Evolutionary conservation across 352 stramenopile species (phyloP).

Genomic region (Globisporangium emineosum): DNA sequence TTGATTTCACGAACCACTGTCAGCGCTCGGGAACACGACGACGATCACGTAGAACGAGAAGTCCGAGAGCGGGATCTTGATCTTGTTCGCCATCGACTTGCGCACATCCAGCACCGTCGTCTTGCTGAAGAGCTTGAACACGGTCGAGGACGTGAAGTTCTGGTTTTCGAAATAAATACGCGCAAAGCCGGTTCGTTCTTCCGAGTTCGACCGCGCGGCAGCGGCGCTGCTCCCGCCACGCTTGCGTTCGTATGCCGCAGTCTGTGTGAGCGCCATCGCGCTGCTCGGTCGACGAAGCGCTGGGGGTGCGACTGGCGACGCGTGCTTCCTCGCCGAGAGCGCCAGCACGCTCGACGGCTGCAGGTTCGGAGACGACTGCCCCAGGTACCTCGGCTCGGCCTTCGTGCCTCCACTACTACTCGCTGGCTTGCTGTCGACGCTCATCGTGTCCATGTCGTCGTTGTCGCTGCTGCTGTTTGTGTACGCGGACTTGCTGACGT

Average conservation of each 20-base stretch:
- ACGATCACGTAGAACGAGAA: constrained; percentile 80
- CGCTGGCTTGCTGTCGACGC: constrained; percentile 13
- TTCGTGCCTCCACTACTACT: constrained; percentile 1
- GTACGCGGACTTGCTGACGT: constrained; percentile 5
- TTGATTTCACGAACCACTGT: constrained; percentile 20
- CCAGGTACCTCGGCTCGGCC: constrained; percentile 5
- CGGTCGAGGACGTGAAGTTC: constrained; percentile 77
- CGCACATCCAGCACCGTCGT: constrained; percentile 77
- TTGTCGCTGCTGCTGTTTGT: constrained; percentile 16
- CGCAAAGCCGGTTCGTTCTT: constrained; percentile 68
- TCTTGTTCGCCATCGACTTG: constrained; percentile 79
- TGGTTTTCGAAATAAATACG: constrained; percentile 86
- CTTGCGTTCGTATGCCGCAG: constrained; percentile 18
- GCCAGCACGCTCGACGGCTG: constrained; percentile 20
- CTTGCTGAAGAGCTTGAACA: constrained; percentile 66
- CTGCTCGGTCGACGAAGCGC: constrained; percentile 11
- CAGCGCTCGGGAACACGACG: constrained; percentile 63
- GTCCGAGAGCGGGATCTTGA: constrained; percentile 62
- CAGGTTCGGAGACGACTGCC: constrained; percentile 12
- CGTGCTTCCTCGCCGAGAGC: constrained; percentile 12
- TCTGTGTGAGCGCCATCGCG: not conserved
- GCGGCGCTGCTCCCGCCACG: constrained; percentile 7
- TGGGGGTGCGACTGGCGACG: not conserved
- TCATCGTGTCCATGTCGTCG: constrained; percentile 15
- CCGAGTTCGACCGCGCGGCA: constrained; percentile 18